These are phyloP conservation scores for Chlorella ohadii DNA, from an alignment of 139 green algal species.

Conservation along the genomic window DNA sequence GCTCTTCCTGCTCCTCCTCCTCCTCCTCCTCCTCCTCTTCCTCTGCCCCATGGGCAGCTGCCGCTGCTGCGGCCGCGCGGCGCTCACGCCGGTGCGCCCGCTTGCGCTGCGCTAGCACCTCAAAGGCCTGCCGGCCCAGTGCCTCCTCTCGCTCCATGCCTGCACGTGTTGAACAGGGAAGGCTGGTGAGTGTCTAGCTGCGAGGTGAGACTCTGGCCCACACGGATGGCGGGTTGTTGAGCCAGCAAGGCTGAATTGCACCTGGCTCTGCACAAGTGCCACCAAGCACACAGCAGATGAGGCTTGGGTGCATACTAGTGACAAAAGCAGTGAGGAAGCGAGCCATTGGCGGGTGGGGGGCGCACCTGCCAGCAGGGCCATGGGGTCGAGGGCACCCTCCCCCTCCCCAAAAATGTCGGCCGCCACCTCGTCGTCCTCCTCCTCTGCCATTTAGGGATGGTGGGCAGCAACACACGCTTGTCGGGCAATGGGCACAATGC, in stretches of 20 bases:
- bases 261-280: no score
- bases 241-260: no score
- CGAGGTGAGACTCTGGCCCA: no score
- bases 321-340: no score
- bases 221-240: no score
- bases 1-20: slow-evolving; percentile 9
- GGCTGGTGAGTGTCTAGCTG: no score
- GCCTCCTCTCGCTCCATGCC: slow-evolving; percentile 48
- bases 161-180: no score
- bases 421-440: slow-evolving; percentile 25
- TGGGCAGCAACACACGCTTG: background rate
- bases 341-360: no score
- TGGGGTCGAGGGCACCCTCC: slow-evolving; percentile 36
- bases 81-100: slow-evolving; percentile 3
- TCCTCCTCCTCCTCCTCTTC: slow-evolving; percentile 27
- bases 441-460: background rate
- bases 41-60: background rate
- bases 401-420: slow-evolving; percentile 15
- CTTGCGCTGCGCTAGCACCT: slow-evolving; percentile 47
- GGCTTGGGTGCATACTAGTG: no score
- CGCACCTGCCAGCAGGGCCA: slow-evolving; percentile 47
- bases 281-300: no score
- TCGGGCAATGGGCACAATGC: background rate
- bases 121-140: slow-evolving; percentile 47
- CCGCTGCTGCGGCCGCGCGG: background rate